Evolutionary conservation across 139 green algal species (phyloP).

Genomic region (Chlamydomonas applanata): DNA sequence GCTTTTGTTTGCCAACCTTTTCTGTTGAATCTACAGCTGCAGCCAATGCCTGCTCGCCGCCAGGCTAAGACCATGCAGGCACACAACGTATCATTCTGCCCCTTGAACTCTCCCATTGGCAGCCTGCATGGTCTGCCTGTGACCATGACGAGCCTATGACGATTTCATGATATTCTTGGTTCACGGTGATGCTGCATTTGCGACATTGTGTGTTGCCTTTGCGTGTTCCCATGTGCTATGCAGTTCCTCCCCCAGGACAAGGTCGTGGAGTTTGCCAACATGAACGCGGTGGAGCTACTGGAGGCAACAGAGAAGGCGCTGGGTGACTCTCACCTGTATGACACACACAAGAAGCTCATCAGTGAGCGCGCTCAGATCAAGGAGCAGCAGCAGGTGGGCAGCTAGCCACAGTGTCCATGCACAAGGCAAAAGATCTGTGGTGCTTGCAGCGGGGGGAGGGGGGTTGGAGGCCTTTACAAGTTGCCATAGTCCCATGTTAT

Average conservation of each 20-base stretch:
- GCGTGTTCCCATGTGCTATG: neutral
- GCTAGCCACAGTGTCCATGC: no score
- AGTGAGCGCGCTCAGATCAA: slow-evolving; percentile 35
- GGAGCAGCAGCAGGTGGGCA: neutral
- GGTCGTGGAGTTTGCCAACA: slow-evolving; percentile 85
- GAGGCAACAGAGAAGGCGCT: slow-evolving; percentile 88
- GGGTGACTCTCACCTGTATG: slow-evolving; percentile 66
- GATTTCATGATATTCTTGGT: no score
- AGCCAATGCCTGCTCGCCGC: no score
- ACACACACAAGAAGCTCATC: slow-evolving; percentile 78
- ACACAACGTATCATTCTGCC: no score
- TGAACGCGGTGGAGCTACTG: slow-evolving; percentile 83
- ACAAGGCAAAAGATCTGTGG: no score
- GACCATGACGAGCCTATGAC: no score
- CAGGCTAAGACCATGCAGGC: no score
- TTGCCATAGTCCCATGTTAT: no score
- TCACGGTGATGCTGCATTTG: no score
- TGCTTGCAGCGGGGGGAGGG: no score
- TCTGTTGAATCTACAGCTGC: no score
- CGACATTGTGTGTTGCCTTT: slow-evolving; percentile 8
- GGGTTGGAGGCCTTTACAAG: no score
- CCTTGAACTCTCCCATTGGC: neutral
- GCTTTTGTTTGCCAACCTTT: neutral
- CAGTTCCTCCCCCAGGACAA: slow-evolving; percentile 96
- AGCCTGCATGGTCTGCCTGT: neutral